phyloP scores from a whole-genome alignment of 2,329 filamentous ascomycete genomes.

The Grosmannia clavigera region DNA sequence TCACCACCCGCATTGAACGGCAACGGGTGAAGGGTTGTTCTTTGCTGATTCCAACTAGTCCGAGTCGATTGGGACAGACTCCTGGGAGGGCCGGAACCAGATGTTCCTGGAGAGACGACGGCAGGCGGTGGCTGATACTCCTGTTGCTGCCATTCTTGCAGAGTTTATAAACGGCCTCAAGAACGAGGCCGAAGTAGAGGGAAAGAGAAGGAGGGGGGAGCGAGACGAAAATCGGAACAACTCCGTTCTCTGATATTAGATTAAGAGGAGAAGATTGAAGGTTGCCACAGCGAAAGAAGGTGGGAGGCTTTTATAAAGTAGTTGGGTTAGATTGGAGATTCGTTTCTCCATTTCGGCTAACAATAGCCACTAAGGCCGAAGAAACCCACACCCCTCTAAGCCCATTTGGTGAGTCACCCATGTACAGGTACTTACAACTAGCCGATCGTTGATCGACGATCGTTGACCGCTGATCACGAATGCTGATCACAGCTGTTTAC shows the following conservation, averaged over 20 bases:
- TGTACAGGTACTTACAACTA: not conserved
- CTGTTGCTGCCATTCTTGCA: slow-evolving; percentile 13
- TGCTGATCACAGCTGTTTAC: no score
- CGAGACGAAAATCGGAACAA: not conserved
- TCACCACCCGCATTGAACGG: not conserved
- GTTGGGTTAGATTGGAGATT: not conserved
- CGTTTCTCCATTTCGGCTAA: not conserved
- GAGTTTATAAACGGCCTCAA: slow-evolving; percentile 10
- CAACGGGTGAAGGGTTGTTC: not conserved
- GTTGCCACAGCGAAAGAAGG: not conserved
- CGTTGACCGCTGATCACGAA: not conserved
- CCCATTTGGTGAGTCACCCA: not conserved
- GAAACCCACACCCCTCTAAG: not conserved
- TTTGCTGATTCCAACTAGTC: not conserved
- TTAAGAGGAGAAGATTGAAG: not conserved
- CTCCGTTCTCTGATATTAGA: not conserved
- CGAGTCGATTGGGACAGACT: slow-evolving; percentile 4
- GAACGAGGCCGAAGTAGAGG: not conserved
- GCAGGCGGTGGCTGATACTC: slow-evolving; percentile 1
- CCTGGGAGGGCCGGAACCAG: slow-evolving; percentile 8
- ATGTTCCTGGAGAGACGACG: not conserved
- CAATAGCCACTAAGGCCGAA: not conserved
- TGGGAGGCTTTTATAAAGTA: not conserved
- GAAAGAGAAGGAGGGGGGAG: not conserved
- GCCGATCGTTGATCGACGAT: not conserved